Conservation (phyloP, 202 grass and related monocot species). For the Saccharum hybrid region DNA sequence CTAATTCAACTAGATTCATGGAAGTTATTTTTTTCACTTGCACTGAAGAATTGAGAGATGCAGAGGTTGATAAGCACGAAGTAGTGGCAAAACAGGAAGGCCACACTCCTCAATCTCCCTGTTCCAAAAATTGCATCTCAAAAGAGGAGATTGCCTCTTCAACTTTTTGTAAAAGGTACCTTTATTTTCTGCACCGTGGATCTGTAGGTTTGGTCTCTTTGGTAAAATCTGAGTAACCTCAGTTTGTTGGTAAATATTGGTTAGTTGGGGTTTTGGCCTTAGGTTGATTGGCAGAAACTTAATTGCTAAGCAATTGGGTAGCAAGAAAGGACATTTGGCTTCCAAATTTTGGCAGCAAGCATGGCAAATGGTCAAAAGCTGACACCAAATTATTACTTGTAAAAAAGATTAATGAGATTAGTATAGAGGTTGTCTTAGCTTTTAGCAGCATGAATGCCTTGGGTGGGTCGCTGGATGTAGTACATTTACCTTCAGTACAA, state of each 20-base stretch:
- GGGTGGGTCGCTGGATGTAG: neutral
- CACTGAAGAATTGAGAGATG: neutral
- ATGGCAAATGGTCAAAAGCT: constrained; percentile 27
- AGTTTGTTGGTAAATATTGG: constrained; percentile 24
- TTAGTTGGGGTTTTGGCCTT: neutral
- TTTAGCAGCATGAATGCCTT: constrained; percentile 28
- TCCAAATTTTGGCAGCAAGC: constrained; percentile 16
- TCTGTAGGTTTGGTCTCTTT: neutral
- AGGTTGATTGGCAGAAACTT: constrained; percentile 35
- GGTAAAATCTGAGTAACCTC: neutral
- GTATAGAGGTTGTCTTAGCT: constrained; percentile 15
- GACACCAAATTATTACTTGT: constrained; percentile 16
- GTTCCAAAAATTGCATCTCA: constrained; percentile 40
- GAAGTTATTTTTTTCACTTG: neutral
- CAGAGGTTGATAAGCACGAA: constrained; percentile 18
- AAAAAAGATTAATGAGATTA: constrained; percentile 23
- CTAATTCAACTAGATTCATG: neutral
- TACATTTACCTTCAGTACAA: constrained; percentile 4
- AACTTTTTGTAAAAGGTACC: constrained; percentile 26
- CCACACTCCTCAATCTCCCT: constrained; percentile 27
- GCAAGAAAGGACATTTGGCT: neutral
- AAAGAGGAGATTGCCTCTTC: constrained; percentile 43
- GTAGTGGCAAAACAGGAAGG: constrained; percentile 37
- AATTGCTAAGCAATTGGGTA: constrained; percentile 26
- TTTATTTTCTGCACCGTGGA: constrained; percentile 32